Evolutionary conservation across 345 rosid genomes (phyloP), one percentile per base, ranked within the genome.

Genomic region (Populus simonii): DNA sequence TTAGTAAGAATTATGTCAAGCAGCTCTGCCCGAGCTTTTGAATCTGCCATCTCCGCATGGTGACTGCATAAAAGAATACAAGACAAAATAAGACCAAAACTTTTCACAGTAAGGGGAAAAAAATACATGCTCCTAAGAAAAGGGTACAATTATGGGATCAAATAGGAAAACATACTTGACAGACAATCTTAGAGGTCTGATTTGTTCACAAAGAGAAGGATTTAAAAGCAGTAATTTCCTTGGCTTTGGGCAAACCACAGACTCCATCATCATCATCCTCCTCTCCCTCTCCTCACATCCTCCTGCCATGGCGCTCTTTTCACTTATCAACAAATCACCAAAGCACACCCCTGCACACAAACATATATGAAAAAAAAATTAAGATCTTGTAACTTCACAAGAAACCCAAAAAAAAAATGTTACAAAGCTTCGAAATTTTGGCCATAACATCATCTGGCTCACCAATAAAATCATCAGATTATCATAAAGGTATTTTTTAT

Each of bases 231-330:
- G 83, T 16, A 89, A 59, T n/a, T 90, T 79, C 15, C 90, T 81
- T 20, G 93, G 93, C 79, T 88, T 89, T 17, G 93, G 93, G 81
- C 93, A 89, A 81, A 88, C 82, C 66, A 89, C 86, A 18, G 89
- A 77, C 70, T 78, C 87, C 72, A 74, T 68, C 72, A 47, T 41
- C 81, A 71, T 25, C 80, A 68, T 38, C 70, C 23, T 74, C 76
- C 78, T 62, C 70, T 80, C 76, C 80, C 74, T 76, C 85, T 83
- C 89, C 72, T 86, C 90, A 23, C 68, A 74, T 57, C 83, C 86
- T 39, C 71, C 86, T 51, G 61, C 86, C 81, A 86, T 84, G 83
- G 79, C 83, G 83, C 73, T 85, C 77, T 78, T 68, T 65, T 79
- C 57, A 17, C 35, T 65, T 72, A 36, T n/a, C 59, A 68, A 12